Evolutionary conservation across 2,329 filamentous ascomycete species (phyloP).

Genomic region (Aspergillus novoparasiticus): DNA sequence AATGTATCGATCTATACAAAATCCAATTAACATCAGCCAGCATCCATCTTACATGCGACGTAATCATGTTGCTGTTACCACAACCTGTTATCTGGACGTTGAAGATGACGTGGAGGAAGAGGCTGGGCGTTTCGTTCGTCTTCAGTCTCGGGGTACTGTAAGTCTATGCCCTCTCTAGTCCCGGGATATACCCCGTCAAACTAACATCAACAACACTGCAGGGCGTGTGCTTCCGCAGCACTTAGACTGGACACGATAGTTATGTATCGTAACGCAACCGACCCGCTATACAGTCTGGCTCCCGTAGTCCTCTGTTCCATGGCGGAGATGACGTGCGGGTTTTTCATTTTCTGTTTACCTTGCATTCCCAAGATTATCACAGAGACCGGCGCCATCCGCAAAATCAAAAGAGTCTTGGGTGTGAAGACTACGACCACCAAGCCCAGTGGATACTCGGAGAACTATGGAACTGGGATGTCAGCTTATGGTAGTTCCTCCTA

Average conservation of each 20-base stretch:
- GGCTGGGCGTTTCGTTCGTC: constrained; percentile 31
- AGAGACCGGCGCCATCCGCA: constrained; percentile 13
- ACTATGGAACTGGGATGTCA: background rate
- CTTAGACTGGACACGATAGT: constrained; percentile 35
- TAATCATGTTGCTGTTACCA: constrained; percentile 35
- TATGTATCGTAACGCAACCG: constrained; percentile 3
- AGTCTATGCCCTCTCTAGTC: constrained; percentile 8
- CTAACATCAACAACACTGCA: constrained; percentile 16
- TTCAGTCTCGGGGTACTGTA: constrained; percentile 37
- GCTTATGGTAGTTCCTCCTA: background rate
- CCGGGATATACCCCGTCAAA: background rate
- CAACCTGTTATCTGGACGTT: constrained; percentile 39
- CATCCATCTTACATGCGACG: constrained; percentile 35
- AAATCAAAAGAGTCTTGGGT: constrained; percentile 2
- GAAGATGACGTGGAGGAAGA: constrained; percentile 31
- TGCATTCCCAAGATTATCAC: constrained; percentile 42
- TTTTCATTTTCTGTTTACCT: constrained; percentile 45
- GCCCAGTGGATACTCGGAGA: background rate
- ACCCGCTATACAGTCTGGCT: constrained; percentile 40
- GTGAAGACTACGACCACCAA: background rate
- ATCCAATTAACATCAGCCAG: constrained; percentile 31
- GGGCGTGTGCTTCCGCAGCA: constrained; percentile 43
- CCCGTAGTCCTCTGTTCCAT: constrained; percentile 47
- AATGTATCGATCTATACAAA: constrained; percentile 31
- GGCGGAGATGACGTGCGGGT: constrained; percentile 49